Conservation (phyloP, 768 basidiomycete genomes). For the Russula griseocarnosa region DNA sequence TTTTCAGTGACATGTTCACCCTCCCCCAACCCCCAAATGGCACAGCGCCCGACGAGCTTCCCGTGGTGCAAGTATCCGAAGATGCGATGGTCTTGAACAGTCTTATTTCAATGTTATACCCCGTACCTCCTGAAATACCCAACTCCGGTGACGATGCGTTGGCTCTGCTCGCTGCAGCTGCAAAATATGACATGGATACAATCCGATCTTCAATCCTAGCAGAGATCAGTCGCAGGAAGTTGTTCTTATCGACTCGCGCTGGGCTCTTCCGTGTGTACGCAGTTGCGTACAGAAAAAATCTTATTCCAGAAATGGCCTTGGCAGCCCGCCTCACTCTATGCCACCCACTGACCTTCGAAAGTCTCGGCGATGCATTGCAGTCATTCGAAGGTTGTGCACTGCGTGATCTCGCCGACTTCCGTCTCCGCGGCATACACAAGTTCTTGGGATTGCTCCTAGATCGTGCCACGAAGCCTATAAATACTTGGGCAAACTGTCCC, state of each 20-base stretch:
- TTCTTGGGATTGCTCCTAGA: neutral
- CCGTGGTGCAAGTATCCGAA: neutral
- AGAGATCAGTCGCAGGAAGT: neutral
- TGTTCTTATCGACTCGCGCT: neutral
- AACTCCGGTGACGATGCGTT: neutral
- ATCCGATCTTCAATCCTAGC: neutral
- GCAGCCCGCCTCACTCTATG: neutral
- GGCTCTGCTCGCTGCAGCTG: neutral
- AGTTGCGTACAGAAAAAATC: neutral
- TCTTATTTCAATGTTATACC: neutral
- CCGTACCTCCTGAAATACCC: neutral
- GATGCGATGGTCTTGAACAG: neutral
- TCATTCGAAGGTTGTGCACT: neutral
- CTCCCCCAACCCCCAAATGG: neutral
- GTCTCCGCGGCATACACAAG: neutral
- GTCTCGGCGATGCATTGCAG: neutral
- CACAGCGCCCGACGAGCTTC: neutral
- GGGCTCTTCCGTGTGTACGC: neutral
- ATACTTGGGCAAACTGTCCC: conserved; percentile 6
- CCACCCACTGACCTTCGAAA: neutral
- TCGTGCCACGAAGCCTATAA: no score
- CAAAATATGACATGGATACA: neutral
- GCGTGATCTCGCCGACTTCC: neutral
- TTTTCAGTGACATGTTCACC: neutral
- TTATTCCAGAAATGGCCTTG: neutral